Base-by-base conservation (phyloP, 495 filamentous ascomycete genomes). In the Penicillium turbatum region DNA sequence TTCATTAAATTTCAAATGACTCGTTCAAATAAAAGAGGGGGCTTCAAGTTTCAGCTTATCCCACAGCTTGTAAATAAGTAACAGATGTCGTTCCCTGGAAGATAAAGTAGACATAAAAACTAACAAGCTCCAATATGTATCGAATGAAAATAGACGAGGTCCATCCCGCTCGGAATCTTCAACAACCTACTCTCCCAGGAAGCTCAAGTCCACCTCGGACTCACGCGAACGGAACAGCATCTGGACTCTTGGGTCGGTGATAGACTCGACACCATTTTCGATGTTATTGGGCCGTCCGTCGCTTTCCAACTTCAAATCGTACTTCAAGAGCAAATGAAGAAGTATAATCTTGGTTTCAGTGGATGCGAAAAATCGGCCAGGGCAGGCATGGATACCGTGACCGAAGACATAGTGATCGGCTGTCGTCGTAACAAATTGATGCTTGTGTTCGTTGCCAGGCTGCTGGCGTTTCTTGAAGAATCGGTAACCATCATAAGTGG, bases 301-400 rank as follows among this genome's bases (percentile, higher is more conserved):
- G 1, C 42, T 42, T 24, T 69, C 55, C 32, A 75, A 63, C 52
- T 72, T 69, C 56, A 80, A 72, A 21, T 87, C 83, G 47, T 82
- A 86, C 42, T 75, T 74, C 34, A 81, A 56, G 30, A 86, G 49
- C 19, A 82, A 48, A 52, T 80, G 73, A 15, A 64, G 38, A 5
- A 70, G 53, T 45, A 67, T 13, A 48, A 79, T 71, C 53, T 83
- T 82, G 29, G 74, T 59, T 64, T 79, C 76, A 38, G 72, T 69
- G 2, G 65, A 59, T 2, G 79, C 80, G 48, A 82, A 79, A 60
- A 81, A 79, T 11, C 79, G 65, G 0, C 80, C 79, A 5, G 79
- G 77, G 48, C 79, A 82, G 0, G 83, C 79, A 48, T 85, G 77
- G 32, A 65, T 47, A 6, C 80, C 79, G 43, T 75, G 68, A 0